phyloP scores from a whole-genome alignment of 2,329 filamentous ascomycete species.

The Epichloe glyceriae region DNA sequence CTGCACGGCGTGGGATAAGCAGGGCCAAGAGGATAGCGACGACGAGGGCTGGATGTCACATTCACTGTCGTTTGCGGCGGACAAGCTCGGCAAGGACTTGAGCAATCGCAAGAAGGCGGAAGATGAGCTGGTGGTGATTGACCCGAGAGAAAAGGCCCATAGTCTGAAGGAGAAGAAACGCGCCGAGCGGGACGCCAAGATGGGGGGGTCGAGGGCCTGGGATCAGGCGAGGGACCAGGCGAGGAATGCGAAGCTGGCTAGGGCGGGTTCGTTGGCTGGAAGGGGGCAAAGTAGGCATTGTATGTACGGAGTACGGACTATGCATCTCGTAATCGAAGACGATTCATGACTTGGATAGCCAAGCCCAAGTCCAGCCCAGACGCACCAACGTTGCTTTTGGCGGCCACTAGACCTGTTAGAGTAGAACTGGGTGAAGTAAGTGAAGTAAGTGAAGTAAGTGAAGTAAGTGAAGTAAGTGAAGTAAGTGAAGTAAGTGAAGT shows the following conservation, averaged over 20 bases:
- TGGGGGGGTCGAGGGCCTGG: slow-evolving; percentile 44
- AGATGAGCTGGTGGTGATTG: slow-evolving; percentile 84
- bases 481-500: too few relatives aligned
- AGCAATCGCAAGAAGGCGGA: slow-evolving; percentile 84
- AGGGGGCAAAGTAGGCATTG: slow-evolving; percentile 37
- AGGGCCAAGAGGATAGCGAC: slow-evolving; percentile 43
- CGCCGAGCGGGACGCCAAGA: slow-evolving; percentile 40
- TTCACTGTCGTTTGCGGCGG: slow-evolving; percentile 72
- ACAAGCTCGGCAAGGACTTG: slow-evolving; percentile 81
- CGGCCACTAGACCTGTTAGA: too few relatives aligned
- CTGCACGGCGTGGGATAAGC: slow-evolving; percentile 71
- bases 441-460: too few relatives aligned
- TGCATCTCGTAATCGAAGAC: too few relatives aligned
- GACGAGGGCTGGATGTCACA: slow-evolving; percentile 77
- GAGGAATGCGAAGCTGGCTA: slow-evolving; percentile 43
- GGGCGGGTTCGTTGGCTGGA: slow-evolving; percentile 38
- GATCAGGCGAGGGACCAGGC: slow-evolving; percentile 35
- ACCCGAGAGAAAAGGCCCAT: slow-evolving; percentile 71
- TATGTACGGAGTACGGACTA: neutral
- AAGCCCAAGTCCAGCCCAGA: too few relatives aligned
- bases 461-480: too few relatives aligned
- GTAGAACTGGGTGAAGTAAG: too few relatives aligned
- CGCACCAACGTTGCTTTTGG: too few relatives aligned
- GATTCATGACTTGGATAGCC: too few relatives aligned
- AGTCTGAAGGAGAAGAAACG: slow-evolving; percentile 55